Evolutionary conservation across 192 early-diverging fungal species (phyloP), one percentile per base, ranked within the genome.

Genomic region (Backusella sp.): DNA sequence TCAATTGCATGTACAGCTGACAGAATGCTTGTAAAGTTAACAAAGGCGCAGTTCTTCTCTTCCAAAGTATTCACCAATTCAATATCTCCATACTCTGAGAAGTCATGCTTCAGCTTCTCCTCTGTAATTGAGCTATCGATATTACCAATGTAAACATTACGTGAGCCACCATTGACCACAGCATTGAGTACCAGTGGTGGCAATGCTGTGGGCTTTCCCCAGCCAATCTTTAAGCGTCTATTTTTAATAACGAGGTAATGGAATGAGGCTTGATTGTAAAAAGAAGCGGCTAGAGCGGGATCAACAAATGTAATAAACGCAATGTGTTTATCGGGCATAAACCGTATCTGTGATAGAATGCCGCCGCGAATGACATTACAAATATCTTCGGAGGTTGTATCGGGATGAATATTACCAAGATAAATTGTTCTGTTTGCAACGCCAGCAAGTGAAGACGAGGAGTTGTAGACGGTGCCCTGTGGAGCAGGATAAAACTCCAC

Each of bases 361-460:
- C 95, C 95, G 26, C 94, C 95, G 19, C 95, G 93, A 79, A 97
- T 91, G 6, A 87, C 89, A 86, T 97, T 94, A 72, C 94, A 96
- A 23, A 97, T 84, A 67, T 96, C 94, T 77, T 94, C 94, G 26
- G 88, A 86, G 0, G 90, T 91, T 15, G 91, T 89, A 65, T 97
- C 95, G 4, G 90, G 90, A 66, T 88, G 88, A 41, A 97, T 89
- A 37, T 86, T 87, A 35, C 94, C 95, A 11, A 97, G 82, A 78
- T 95, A 97, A n/a, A 97, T 85, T 4, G 94, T 95, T 15, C 95
- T 87, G 75, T 93, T 93, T n/a, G 83, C 86, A 4, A 78, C 67
- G 76, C 75, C 36, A 65, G 81, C 26, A 39, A 78, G 66, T 23
- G 44, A 49, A 81, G 44, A 39, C 49, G 66, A 39, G 35, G 66